Evolutionary conservation across 2,329 filamentous ascomycete species (phyloP), one percentile per base, ranked within the genome.

Genomic region (Albophoma yamanashiensis): DNA sequence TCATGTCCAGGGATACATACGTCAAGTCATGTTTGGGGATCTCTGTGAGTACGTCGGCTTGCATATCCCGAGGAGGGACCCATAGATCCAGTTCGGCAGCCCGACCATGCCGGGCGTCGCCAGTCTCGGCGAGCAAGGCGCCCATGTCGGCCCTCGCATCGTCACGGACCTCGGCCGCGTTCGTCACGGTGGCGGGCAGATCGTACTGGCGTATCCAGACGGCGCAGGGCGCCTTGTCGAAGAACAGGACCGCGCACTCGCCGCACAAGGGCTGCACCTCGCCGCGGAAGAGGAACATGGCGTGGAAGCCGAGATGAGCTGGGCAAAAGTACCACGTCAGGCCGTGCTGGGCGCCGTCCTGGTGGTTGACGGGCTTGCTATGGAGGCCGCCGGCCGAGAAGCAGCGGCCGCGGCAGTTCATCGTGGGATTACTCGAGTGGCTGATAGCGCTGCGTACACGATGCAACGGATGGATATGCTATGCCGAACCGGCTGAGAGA

Each of bases 181-280:
- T 58, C 11, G 57, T 58, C 43, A 64, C 57, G 36, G 50, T 25
- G 27, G 59, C 55, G 6, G 38, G 11, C 1, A 63, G 1, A 55
- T 73, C 72, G 3, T 60, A 52, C 1, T 36, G 40, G 7, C 52
- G 60, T 27, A 67, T 14, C 70, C 70, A 73, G 27, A 53, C 17
- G 2, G 62, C 65, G 7, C 43, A 20, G n/a, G 57, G 43, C 14
- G 56, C 34, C 4, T 56, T 34, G 53, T 65, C 27, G 56, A 65
- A 71, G 62, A 68, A 73, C 9, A 72, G 55, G 22, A 67, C 66
- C 25, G 72, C 67, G 47, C 72, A 74, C 58, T 73, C 72, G 62
- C 71, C 71, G 39, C 71, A 74, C 3, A 61, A 57, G 1, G 72
- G 71, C 55, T 74, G 71, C 1, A n/a, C 8, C 6, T 55, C 57